Conservation (phyloP, 1,284 basidiomycete genomes). For the Austroboletus sp. region DNA sequence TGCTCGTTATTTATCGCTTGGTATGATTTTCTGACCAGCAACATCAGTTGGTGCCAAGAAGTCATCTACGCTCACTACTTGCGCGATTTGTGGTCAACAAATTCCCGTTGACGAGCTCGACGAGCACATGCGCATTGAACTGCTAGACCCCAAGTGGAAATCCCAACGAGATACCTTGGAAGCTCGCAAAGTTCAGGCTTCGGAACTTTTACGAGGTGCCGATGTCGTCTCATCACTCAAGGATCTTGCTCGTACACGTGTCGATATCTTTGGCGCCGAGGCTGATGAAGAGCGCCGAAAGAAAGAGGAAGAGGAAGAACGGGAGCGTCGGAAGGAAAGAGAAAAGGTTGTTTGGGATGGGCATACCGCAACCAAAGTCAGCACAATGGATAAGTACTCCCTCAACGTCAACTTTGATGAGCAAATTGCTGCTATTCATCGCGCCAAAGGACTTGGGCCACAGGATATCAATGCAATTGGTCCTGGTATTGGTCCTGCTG, state of each 20-base stretch:
- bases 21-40: constrained; percentile 7
- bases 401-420: constrained; percentile 88
- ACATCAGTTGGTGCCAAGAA: constrained; percentile 61
- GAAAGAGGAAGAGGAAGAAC: constrained; percentile 78
- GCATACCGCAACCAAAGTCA: constrained; percentile 84
- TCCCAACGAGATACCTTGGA: constrained; percentile 85
- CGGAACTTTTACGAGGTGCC: constrained; percentile 81
- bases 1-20: constrained; percentile 4
- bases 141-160: constrained; percentile 96
- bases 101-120: constrained; percentile 91
- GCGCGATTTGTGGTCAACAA: constrained; percentile 89
- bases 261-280: constrained; percentile 90
- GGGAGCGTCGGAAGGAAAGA: constrained; percentile 69
- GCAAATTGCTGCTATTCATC: constrained; percentile 89
- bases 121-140: constrained; percentile 97
- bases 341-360: constrained; percentile 96
- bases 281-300: constrained; percentile 83
- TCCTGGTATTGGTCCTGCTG: constrained; percentile 75
- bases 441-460: constrained; percentile 80
- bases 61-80: constrained; percentile 74
- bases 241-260: constrained; percentile 84
- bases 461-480: constrained; percentile 71
- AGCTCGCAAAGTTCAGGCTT: constrained; percentile 82
- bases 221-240: constrained; percentile 88
- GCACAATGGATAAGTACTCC: constrained; percentile 84